Percentiles rank a stretch among this genome's conserved stretches.
These are phyloP conservation scores for Malus asiatica DNA, from an alignment of 306 rosid genomes.

Conservation along the genomic window DNA sequence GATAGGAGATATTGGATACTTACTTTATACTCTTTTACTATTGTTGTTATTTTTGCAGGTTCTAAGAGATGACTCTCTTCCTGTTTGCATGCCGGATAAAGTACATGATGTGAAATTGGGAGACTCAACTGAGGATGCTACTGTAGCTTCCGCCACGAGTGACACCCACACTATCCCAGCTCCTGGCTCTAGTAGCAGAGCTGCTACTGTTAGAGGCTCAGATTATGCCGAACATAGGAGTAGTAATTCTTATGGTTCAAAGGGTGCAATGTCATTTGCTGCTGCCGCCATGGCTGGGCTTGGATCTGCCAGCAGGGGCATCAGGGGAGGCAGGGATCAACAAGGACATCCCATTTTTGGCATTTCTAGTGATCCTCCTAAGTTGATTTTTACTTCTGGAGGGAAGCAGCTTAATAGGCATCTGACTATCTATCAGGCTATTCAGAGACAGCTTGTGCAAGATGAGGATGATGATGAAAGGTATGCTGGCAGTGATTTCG, in stretches of 20 bases:
- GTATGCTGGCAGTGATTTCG: slow-evolving; percentile 61
- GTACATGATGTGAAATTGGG: slow-evolving; percentile 97
- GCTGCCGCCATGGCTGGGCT: slow-evolving; percentile 99
- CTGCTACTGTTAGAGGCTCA: slow-evolving; percentile 57
- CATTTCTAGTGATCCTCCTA: slow-evolving; percentile 64
- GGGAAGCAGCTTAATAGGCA: slow-evolving; percentile 92
- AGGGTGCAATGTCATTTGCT: slow-evolving; percentile 97
- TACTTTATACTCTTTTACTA: not conserved
- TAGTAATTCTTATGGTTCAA: slow-evolving; percentile 61
- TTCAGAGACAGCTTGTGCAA: slow-evolving; percentile 81
- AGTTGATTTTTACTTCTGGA: slow-evolving; percentile 72
- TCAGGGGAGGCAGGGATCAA: slow-evolving; percentile 84
- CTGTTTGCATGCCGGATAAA: slow-evolving; percentile 85
- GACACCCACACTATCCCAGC: slow-evolving; percentile 70
- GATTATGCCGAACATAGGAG: slow-evolving; percentile 72
- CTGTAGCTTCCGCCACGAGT: slow-evolving; percentile 51
- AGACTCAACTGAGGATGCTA: slow-evolving; percentile 66
- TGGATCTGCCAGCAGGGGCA: slow-evolving; percentile 77
- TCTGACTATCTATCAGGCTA: slow-evolving; percentile 92
- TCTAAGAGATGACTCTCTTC: slow-evolving; percentile 87
- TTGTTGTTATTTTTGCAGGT: slow-evolving; percentile 40
- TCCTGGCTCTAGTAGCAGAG: slow-evolving; percentile 90
- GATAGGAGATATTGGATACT: not conserved
- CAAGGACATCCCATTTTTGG: slow-evolving; percentile 74
- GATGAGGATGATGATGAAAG: slow-evolving; percentile 99